These are phyloP conservation scores for Dothideomycetidae sp. DNA, from an alignment of 2,329 filamentous ascomycete genomes.

Conservation along the genomic window DNA sequence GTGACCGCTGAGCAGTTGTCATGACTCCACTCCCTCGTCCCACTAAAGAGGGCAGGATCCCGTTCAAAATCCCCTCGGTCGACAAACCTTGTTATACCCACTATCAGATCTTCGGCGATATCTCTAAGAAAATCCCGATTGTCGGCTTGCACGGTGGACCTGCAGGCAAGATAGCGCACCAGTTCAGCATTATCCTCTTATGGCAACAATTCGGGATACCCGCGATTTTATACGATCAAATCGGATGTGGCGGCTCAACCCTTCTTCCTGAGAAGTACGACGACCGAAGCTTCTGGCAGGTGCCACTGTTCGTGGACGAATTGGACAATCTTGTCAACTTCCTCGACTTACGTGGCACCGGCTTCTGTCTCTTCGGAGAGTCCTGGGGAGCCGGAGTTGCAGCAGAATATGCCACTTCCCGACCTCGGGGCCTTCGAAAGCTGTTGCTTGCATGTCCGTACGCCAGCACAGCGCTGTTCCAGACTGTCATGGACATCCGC, in stretches of 20 bases:
- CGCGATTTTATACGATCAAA: slow-evolving; percentile 23
- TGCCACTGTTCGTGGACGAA: slow-evolving; percentile 34
- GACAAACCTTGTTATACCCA: neutral
- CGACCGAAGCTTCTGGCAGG: slow-evolving; percentile 34
- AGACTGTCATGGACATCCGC: neutral
- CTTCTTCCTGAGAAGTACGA: slow-evolving; percentile 33
- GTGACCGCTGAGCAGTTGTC: too few relatives aligned
- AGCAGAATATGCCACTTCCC: slow-evolving; percentile 27
- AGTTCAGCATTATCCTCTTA: neutral
- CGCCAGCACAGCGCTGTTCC: neutral
- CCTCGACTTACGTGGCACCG: slow-evolving; percentile 26
- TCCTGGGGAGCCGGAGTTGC: slow-evolving; percentile 41
- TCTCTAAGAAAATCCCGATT: neutral
- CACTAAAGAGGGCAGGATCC: neutral
- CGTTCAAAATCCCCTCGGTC: neutral
- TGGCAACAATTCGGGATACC: neutral
- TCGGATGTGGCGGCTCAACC: slow-evolving; percentile 37
- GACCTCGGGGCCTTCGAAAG: slow-evolving; percentile 25
- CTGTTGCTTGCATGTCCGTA: slow-evolving; percentile 20
- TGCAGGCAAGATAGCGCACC: neutral
- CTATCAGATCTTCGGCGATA: neutral
- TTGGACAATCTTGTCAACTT: slow-evolving; percentile 34
- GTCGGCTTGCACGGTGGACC: neutral
- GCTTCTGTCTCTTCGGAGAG: slow-evolving; percentile 35
- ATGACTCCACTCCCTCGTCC: too few relatives aligned